Percentiles rank a stretch among this genome's conserved stretches.
These are phyloP conservation scores for Solanum ossicruentum DNA, from an alignment of 257 asterid genomes.

Conservation along the genomic window DNA sequence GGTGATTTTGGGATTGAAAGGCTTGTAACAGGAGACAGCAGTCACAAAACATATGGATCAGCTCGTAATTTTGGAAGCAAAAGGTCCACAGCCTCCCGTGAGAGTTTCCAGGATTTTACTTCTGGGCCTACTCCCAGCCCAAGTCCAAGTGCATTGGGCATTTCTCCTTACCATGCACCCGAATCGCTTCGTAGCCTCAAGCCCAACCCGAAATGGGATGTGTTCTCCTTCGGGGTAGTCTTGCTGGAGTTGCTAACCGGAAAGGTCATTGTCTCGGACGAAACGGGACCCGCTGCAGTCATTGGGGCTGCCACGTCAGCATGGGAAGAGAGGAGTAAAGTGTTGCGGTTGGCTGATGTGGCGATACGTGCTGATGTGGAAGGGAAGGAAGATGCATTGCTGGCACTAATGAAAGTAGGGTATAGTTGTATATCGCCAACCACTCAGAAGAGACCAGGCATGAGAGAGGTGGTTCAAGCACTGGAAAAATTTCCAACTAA, in stretches of 20 bases:
- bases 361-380: constrained; percentile 77
- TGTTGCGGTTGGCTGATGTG: constrained; percentile 57
- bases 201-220: constrained; percentile 88
- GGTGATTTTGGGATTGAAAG: constrained; percentile 93
- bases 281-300: constrained; percentile 28
- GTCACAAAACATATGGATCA: constrained; percentile 62
- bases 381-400: constrained; percentile 69
- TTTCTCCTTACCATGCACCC: constrained; percentile 78
- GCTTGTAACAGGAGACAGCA: constrained; percentile 45
- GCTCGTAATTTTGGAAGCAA: constrained; percentile 77
- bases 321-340: constrained; percentile 38
- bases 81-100: constrained; percentile 78
- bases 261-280: constrained; percentile 58
- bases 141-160: constrained; percentile 59
- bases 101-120: constrained; percentile 52
- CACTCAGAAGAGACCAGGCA: constrained; percentile 82
- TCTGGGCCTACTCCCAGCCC: constrained; percentile 77
- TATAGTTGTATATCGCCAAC: constrained; percentile 49
- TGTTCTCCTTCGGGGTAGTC: constrained; percentile 66
- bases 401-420: constrained; percentile 59
- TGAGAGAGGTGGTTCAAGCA: constrained; percentile 77
- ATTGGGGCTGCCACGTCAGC: constrained; percentile 19
- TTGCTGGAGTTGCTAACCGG: constrained; percentile 67
- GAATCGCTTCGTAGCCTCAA: constrained; percentile 86
- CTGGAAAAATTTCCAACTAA: constrained; percentile 58